Conservation (phyloP, 352 stramenopile species). For the Globisporangium ultimum region DNA sequence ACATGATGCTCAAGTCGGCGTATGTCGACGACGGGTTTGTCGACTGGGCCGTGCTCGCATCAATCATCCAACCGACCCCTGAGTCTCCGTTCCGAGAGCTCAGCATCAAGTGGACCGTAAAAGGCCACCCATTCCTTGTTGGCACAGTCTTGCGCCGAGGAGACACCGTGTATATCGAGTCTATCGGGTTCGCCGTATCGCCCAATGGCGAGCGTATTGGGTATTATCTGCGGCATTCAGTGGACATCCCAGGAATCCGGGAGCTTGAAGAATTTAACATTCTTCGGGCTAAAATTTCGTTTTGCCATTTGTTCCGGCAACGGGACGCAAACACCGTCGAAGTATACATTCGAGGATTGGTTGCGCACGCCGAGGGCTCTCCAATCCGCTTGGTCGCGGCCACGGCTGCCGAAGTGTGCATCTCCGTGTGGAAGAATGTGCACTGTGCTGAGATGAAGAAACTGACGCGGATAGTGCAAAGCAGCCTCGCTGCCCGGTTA, state of each 20-base stretch:
- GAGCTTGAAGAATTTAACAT: conserved; percentile 26
- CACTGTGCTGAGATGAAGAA: conserved; percentile 49
- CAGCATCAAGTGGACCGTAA: conserved; percentile 36
- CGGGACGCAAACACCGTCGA: conserved; percentile 24
- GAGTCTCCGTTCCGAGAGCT: conserved; percentile 52
- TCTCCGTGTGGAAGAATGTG: neutral
- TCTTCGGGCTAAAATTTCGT: conserved; percentile 37
- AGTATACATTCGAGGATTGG: conserved; percentile 24
- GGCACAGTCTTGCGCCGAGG: conserved; percentile 19
- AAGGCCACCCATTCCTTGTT: conserved; percentile 19
- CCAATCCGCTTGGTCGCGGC: neutral
- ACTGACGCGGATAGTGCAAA: conserved; percentile 28
- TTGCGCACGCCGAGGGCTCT: neutral
- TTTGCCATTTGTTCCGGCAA: conserved; percentile 36
- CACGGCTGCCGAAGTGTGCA: neutral
- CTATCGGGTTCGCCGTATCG: conserved; percentile 25
- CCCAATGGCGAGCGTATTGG: conserved; percentile 29
- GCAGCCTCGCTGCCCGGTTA: too few relatives aligned
- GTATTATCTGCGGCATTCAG: conserved; percentile 40
- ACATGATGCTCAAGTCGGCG: conserved; percentile 42
- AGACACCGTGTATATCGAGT: conserved; percentile 50
- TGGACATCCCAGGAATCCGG: conserved; percentile 31
- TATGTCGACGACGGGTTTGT: conserved; percentile 40
- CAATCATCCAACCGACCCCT: conserved; percentile 39
- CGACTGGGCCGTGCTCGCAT: conserved; percentile 48